Conservation (phyloP, 1,284 basidiomycete genomes). For the Rhizopogon hawkerae region DNA sequence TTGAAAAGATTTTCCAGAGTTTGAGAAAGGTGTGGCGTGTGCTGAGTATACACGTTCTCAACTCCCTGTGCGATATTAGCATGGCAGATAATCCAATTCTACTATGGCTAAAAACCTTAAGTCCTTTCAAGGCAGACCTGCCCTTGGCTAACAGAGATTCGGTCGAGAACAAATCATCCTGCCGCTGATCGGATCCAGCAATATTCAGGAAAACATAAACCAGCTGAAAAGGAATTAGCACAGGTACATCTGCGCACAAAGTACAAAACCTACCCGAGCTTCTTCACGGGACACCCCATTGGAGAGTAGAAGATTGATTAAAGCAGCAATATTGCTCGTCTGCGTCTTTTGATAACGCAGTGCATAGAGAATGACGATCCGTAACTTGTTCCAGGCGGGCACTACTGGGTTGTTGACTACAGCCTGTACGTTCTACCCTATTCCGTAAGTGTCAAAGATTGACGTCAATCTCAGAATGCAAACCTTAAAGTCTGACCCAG, state of each 20-base stretch:
- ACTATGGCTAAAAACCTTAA: constrained; percentile 53
- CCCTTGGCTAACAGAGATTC: constrained; percentile 94
- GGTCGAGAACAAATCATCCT: constrained; percentile 96
- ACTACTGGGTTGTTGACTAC: constrained; percentile 65
- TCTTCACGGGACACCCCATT: constrained; percentile 81
- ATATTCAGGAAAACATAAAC: constrained; percentile 93
- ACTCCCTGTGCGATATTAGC: constrained; percentile 60
- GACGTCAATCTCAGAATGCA: constrained; percentile 13
- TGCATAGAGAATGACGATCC: constrained; percentile 91
- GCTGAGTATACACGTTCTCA: constrained; percentile 99
- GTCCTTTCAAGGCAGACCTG: constrained; percentile 88
- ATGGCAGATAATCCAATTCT: constrained; percentile 2
- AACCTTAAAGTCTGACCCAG: constrained; percentile 84
- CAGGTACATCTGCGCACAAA: constrained; percentile 1
- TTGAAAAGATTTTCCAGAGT: constrained; percentile 88
- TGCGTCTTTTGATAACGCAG: constrained; percentile 93
- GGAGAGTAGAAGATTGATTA: constrained; percentile 76
- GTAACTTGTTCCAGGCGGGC: constrained; percentile 76
- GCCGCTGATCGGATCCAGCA: constrained; percentile 91
- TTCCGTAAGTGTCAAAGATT: constrained; percentile 6
- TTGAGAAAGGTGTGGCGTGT: constrained; percentile 87
- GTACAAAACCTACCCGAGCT: constrained; percentile 51
- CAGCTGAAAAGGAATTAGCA: constrained; percentile 41
- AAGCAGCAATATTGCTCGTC: constrained; percentile 72
- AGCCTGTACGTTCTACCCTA: constrained; percentile 63